phyloP scores from a whole-genome alignment of 352 stramenopile genomes.

The Pythium phragmitis region DNA sequence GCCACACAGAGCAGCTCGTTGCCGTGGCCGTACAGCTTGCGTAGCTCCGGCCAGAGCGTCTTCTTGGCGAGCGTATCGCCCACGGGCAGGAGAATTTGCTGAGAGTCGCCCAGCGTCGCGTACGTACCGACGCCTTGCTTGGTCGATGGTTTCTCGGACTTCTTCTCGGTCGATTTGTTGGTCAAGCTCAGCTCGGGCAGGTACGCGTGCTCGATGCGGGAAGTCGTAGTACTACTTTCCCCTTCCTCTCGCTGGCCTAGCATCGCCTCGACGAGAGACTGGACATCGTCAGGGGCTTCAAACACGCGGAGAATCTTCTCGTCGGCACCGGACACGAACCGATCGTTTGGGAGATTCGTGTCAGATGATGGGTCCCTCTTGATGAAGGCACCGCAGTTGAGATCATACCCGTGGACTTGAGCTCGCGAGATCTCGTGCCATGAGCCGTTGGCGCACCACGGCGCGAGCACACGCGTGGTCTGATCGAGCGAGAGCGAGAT shows the following conservation, averaged over 20 bases:
- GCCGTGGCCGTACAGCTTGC: conserved; percentile 78
- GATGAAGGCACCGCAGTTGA: conserved; percentile 74
- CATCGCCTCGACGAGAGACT: conserved; percentile 31
- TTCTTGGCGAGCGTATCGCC: conserved; percentile 60
- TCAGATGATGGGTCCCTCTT: not conserved
- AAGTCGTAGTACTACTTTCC: not conserved
- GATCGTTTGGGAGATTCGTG: conserved; percentile 27
- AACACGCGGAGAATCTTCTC: conserved; percentile 85
- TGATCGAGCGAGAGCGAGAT: conserved; percentile 77
- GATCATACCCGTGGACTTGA: conserved; percentile 80
- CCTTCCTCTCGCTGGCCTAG: conserved; percentile 3
- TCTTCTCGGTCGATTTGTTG: conserved; percentile 47
- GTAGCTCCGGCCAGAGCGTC: conserved; percentile 73
- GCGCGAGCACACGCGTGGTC: conserved; percentile 58
- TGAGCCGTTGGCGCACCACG: conserved; percentile 16
- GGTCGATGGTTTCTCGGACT: conserved; percentile 1
- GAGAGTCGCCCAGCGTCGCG: conserved; percentile 22
- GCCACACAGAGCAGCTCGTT: conserved; percentile 76
- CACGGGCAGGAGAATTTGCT: conserved; percentile 41
- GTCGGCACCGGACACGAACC: conserved; percentile 76
- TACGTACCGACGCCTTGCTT: conserved; percentile 24
- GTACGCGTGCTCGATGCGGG: conserved; percentile 55
- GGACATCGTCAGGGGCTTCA: conserved; percentile 54
- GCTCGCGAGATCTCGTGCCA: conserved; percentile 74
- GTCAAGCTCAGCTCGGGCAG: conserved; percentile 75